Base-by-base conservation (phyloP, 441 rosid species). In the Adansonia madagascariensis region DNA sequence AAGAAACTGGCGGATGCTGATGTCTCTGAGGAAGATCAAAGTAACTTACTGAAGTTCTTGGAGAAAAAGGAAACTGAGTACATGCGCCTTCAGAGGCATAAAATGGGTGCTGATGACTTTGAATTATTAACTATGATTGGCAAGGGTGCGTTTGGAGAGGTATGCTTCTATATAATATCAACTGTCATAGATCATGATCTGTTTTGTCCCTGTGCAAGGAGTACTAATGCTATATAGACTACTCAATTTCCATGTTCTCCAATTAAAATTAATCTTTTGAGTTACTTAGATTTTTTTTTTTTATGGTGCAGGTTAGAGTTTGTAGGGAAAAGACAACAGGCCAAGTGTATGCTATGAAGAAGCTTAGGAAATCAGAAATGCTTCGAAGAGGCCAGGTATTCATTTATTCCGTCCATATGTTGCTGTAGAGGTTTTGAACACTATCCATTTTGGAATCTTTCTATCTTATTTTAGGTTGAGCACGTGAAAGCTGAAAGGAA, bases 91-190 rank as follows among this genome's bases (percentile, higher is more conserved):
- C 96, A 92, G 80, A 85, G 98, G 80, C 98, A 93, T 88, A 95
- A 95, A 88, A 86, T 95, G 89, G 97, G 98, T 20, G 96, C 84
- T 76, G 95, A 91, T 86, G 99, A 95, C 83, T 95, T 95, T 67
- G 99, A 93, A 79, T 87, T 91, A 55, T 84, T 95, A 77, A 95
- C 99, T 43, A 93, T 95, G 92, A 95, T 93, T 24, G 99, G 99
- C 31, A 93, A 93, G 84, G 99, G 98, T 71, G 99, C 98, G 8
- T 95, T 95, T 82, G 99, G 99, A 14, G 99, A 95, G 98, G 98
- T 92, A 84, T 82, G 41, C 43, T 76, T 56, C 24, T 31, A 49
- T 44, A 20, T 12, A 2, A 6, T 43, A 18, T 12, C 17, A 60
- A 20, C 55, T 72, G 24, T 9, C 24, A 66, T 65, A 63, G 65